Conservation (phyloP, 192 early-diverging fungal genomes). For the Rhizophagus sp. region DNA sequence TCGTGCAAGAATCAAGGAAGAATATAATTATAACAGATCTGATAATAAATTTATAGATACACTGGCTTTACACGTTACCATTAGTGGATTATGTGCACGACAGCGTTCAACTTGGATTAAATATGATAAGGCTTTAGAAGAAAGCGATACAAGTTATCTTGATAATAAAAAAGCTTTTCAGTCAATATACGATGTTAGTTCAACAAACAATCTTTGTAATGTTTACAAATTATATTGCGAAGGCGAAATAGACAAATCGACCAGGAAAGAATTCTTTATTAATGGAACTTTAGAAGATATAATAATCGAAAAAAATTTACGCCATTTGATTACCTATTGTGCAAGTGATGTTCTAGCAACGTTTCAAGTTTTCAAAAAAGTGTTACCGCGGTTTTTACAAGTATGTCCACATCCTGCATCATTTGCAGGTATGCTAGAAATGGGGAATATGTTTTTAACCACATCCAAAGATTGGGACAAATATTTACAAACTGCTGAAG, state of each 20-base stretch:
- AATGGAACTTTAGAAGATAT: slow-evolving; percentile 63
- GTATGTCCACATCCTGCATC: slow-evolving; percentile 95
- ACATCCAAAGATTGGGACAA: slow-evolving; percentile 78
- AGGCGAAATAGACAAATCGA: slow-evolving; percentile 65
- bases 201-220: slow-evolving; percentile 76
- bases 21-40: slow-evolving; percentile 67
- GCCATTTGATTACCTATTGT: slow-evolving; percentile 77
- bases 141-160: slow-evolving; percentile 45
- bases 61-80: slow-evolving; percentile 88
- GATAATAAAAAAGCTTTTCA: slow-evolving; percentile 42
- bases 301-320: slow-evolving; percentile 55
- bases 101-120: slow-evolving; percentile 82
- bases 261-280: slow-evolving; percentile 57
- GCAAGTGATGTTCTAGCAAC: slow-evolving; percentile 85
- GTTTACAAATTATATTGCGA: slow-evolving; percentile 80
- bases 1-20: slow-evolving; percentile 83
- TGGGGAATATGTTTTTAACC: slow-evolving; percentile 85
- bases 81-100: slow-evolving; percentile 86
- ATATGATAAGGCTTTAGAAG: slow-evolving; percentile 58
- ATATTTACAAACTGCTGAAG: slow-evolving; percentile 64
- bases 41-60: slow-evolving; percentile 82
- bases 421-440: slow-evolving; percentile 87
- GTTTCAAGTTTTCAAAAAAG: slow-evolving; percentile 63
- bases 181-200: slow-evolving; percentile 58
- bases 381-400: slow-evolving; percentile 68